phyloP scores from a whole-genome alignment of 2,329 filamentous ascomycete genomes.

The Aspergillus alliaceus region DNA sequence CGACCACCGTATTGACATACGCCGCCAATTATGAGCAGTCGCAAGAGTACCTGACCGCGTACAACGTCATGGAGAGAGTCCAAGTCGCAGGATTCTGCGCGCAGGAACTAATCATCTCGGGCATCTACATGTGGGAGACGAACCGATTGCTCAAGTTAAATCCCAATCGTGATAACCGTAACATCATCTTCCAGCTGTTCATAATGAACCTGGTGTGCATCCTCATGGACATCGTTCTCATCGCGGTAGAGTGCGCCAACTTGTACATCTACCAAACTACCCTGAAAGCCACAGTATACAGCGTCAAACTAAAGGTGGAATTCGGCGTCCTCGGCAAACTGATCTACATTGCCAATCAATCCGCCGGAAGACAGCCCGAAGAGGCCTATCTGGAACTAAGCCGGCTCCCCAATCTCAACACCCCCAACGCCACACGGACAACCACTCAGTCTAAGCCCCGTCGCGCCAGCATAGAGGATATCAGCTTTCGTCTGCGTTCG shows the following conservation, averaged over 20 bases:
- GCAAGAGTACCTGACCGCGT: conserved; percentile 18
- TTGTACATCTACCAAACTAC: conserved; percentile 41
- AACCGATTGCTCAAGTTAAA: conserved; percentile 36
- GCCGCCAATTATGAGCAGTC: conserved; percentile 28
- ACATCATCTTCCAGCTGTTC: conserved; percentile 55
- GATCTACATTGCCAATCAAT: conserved; percentile 32
- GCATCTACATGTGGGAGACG: conserved; percentile 54
- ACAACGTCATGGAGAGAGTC: conserved; percentile 35
- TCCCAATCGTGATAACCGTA: conserved; percentile 25
- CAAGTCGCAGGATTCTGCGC: conserved; percentile 43
- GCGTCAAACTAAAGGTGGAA: conserved; percentile 51
- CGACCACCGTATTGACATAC: conserved; percentile 55
- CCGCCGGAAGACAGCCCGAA: not conserved
- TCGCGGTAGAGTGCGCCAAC: conserved; percentile 41
- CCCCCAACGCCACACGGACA: not conserved
- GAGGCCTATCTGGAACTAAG: not conserved
- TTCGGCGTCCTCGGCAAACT: conserved; percentile 53
- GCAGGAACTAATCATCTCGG: conserved; percentile 47
- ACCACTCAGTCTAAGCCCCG: not conserved
- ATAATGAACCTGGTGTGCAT: conserved; percentile 51
- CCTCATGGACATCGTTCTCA: conserved; percentile 45
- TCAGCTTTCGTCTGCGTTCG: not conserved
- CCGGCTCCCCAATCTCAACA: too few species aligned
- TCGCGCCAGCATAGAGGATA: not conserved
- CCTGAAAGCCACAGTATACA: conserved; percentile 37